Conservation (phyloP, 371 early-diverging fungal genomes). For the Mortierella sp. region DNA sequence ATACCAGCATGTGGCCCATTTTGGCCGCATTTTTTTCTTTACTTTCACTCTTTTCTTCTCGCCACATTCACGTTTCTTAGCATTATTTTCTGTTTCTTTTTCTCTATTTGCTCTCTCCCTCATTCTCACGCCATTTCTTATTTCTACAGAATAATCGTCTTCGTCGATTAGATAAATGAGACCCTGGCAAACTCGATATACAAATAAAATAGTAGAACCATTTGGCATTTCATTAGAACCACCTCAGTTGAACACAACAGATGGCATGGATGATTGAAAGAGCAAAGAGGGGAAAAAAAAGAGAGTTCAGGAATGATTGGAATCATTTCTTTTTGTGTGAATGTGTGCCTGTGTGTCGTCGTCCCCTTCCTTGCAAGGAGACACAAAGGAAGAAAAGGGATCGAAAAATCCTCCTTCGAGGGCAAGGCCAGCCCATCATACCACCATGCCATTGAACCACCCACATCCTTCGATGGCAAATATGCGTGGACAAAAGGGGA, state of each 20-base stretch:
- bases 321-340: slow-evolving; percentile 8
- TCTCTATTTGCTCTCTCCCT: too few relatives aligned
- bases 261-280: background rate
- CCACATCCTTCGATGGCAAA: background rate
- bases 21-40: background rate
- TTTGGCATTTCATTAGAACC: background rate
- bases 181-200: background rate
- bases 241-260: background rate
- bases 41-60: background rate
- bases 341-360: background rate
- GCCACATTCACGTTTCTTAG: background rate
- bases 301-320: slow-evolving; percentile 16
- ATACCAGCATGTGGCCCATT: slow-evolving; percentile 10
- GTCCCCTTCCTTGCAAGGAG: background rate
- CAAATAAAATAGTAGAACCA: background rate
- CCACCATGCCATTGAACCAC: background rate
- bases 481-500: background rate
- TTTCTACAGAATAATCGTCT: background rate
- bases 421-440: background rate
- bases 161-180: background rate
- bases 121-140: background rate
- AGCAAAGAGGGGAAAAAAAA: too few relatives aligned
- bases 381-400: background rate
- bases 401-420: background rate
- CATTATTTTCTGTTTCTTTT: background rate